Conservation (phyloP, 169 alveolate genomes). For the Plasmodium knowlesi region DNA sequence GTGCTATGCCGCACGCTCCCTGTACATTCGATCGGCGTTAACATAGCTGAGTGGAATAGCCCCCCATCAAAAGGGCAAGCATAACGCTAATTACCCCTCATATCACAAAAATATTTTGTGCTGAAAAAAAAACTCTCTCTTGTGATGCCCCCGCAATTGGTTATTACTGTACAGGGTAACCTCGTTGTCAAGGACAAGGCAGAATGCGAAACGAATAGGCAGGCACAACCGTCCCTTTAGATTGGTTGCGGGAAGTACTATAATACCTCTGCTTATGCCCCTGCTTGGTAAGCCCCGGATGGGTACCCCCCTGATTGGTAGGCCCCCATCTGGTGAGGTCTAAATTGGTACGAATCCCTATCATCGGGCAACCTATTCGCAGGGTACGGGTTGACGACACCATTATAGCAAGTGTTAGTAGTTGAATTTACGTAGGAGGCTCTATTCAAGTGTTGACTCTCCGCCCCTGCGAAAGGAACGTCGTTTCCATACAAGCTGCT, state of each 20-base stretch:
- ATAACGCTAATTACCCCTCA: neutral
- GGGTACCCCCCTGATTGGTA: neutral
- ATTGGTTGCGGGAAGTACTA: neutral
- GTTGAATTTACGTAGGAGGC: neutral
- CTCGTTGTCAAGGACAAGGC: neutral
- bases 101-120: neutral
- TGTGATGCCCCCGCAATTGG: neutral
- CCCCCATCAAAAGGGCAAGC: neutral
- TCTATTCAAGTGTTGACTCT: neutral
- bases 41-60: neutral
- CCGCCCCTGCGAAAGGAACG: neutral
- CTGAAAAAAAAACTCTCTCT: neutral
- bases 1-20: neutral
- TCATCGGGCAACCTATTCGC: neutral
- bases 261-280: neutral
- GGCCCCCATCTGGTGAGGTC: neutral
- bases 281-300: neutral
- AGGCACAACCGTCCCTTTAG: neutral
- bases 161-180: neutral
- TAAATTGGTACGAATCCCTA: neutral
- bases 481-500: neutral
- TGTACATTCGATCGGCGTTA: neutral
- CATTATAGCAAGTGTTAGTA: neutral
- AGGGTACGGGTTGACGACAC: neutral
- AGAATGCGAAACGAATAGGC: neutral